Conservation (phyloP, 2,329 filamentous ascomycete species). For the Cryphonectria japonica region DNA sequence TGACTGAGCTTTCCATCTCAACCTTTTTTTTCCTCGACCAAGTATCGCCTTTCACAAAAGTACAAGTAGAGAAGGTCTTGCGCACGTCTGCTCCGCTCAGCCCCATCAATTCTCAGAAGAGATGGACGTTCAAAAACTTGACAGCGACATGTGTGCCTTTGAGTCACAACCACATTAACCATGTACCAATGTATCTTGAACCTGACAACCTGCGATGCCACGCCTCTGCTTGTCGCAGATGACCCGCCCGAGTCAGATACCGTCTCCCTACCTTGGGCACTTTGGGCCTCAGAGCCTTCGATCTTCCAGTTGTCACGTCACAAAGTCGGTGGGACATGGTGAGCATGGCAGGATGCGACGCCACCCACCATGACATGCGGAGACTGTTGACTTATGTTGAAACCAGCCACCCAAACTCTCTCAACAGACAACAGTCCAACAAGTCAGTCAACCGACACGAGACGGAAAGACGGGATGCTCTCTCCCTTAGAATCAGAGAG, state of each 20-base stretch:
- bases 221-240: constrained; percentile 4
- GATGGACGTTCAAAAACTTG: background rate
- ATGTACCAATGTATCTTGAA: background rate
- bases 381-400: constrained; percentile 3
- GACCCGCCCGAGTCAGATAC: constrained; percentile 10
- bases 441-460: background rate
- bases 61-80: background rate
- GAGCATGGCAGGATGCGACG: background rate
- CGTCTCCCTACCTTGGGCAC: background rate
- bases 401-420: constrained; percentile 1
- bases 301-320: constrained; percentile 6
- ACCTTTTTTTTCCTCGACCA: background rate
- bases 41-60: background rate
- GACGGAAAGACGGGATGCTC: background rate
- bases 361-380: constrained; percentile 2
- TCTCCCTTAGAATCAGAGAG: background rate
- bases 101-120: background rate
- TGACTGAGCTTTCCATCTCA: background rate
- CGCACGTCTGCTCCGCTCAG: background rate
- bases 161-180: background rate
- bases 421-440: background rate
- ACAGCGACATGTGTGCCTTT: background rate
- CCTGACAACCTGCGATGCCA: constrained; percentile 1
- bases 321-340: constrained; percentile 6
- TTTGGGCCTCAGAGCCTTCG: constrained; percentile 1